A percentile compares a stretch with the other conserved stretches of the same genome.
Conservation (phyloP, 2,329 filamentous ascomycete genomes). For the Monilinia polystroma region DNA sequence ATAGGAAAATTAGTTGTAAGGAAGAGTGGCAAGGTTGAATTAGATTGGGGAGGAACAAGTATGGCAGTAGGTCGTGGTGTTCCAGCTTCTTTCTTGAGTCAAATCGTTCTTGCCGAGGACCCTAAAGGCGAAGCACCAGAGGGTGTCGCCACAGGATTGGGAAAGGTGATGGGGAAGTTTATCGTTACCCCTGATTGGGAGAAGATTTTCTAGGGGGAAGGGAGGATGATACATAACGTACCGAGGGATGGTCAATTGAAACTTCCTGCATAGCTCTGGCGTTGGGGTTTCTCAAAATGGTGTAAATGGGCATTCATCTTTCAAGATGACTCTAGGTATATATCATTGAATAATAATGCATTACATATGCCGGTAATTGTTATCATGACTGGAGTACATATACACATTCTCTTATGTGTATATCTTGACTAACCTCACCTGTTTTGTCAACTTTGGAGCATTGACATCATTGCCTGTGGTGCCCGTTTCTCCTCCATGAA, state of each 20-base stretch:
- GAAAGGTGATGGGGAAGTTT: slow-evolving; percentile 62
- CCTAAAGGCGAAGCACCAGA: slow-evolving; percentile 37
- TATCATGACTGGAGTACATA: background rate
- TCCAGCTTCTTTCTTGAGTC: slow-evolving; percentile 56
- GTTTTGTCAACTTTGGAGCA: background rate
- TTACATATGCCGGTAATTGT: background rate
- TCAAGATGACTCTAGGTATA: slow-evolving; percentile 13
- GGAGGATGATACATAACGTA: background rate
- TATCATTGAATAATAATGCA: background rate
- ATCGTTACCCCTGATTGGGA: slow-evolving; percentile 58
- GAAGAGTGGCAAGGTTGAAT: slow-evolving; percentile 60
- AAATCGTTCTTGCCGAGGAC: slow-evolving; percentile 53
- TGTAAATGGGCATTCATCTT: slow-evolving; percentile 15
- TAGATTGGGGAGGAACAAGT: slow-evolving; percentile 60
- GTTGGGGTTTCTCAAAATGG: slow-evolving; percentile 8
- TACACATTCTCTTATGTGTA: background rate
- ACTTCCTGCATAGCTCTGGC: slow-evolving; percentile 23
- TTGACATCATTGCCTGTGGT: background rate
- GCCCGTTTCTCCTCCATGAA: too few species aligned
- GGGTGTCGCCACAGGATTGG: slow-evolving; percentile 60
- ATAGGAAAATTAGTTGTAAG: slow-evolving; percentile 60
- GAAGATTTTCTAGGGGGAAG: slow-evolving; percentile 44
- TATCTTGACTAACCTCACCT: background rate
- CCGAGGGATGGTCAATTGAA: background rate
- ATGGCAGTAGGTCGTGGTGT: slow-evolving; percentile 54